Evolutionary conservation across 192 early-diverging fungal species (phyloP), one percentile per base, ranked within the genome.

Genomic region (Coemansia sp.): DNA sequence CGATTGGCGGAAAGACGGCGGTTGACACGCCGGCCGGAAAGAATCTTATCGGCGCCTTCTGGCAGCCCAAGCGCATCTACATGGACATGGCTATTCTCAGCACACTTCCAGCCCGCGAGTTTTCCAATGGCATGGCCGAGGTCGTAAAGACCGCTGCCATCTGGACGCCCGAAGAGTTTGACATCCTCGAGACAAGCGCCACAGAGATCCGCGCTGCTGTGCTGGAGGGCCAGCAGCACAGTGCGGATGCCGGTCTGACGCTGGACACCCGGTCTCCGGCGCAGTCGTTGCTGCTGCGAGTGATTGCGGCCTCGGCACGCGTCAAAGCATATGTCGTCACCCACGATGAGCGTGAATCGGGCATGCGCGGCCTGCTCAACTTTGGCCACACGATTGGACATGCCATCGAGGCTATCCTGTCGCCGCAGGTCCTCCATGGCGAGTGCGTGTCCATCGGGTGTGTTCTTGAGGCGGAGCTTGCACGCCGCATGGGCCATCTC

Each of bases 371-470:
- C 16, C 74, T 99, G 52, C 87, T 99, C 37, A 99, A 99, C 70
- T 99, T 96, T 85, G 97, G 97, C 9, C 97, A 99, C 77, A 87
- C 94, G 7, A 89, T 99, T 51, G 97, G 97, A 39, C 97, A 99
- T 51, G 97, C 93, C 42, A 94, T 96, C 51, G 97, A 99, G 80
- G 95, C 93, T 29, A 86, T 95, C 23, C 78, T 96, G 56, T 86
- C 91, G 18, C 95, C 95, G 9, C 85, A 91, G 48, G 67, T 97
- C 68, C 88, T 97, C 63, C 95, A 99, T 69, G 97, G 97, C 51
- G 97, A 99, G 84, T 97, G 95, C 68, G 91, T 99, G 13, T 86
- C 97, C 1, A 87, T 99, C 25, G 97, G 97, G 20, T 94, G 94
- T 84, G 91, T 97, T 43, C 87, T 94, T 51, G 97, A 99, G 74